Conservation (phyloP, 2,329 filamentous ascomycete genomes). For the Myriangium duriaei region DNA sequence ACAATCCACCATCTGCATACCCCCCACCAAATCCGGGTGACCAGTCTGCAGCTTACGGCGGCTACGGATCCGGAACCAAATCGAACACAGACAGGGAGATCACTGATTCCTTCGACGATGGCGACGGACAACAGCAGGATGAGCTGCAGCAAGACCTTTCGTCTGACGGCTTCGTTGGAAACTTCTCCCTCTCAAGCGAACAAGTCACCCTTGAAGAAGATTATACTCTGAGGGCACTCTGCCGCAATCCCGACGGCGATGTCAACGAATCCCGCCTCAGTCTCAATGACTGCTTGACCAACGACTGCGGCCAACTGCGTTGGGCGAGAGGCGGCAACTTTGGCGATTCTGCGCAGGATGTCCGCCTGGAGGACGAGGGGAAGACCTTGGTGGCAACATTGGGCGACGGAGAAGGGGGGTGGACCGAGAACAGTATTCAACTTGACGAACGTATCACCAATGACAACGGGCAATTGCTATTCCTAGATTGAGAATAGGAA, state of each 20-base stretch:
- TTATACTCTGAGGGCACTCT: constrained; percentile 26
- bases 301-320: constrained; percentile 24
- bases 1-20: no score
- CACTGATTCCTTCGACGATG: no score
- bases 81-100: no score
- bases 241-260: constrained; percentile 22
- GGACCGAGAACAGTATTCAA: constrained; percentile 18
- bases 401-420: constrained; percentile 23
- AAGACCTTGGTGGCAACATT: constrained; percentile 25
- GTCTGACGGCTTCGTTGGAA: constrained; percentile 21
- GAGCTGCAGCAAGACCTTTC: no score
- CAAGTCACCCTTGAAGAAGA: constrained; percentile 25
- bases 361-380: constrained; percentile 22
- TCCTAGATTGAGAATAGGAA: constrained; percentile 14
- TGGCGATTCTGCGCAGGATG: constrained; percentile 19
- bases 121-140: no score
- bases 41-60: no score
- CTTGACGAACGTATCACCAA: constrained; percentile 30
- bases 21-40: no score
- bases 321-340: constrained; percentile 29
- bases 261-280: constrained; percentile 22
- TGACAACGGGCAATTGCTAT: constrained; percentile 24
- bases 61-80: no score
- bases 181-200: constrained; percentile 24
- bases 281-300: constrained; percentile 27